Conservation (phyloP, 2,329 filamentous ascomycete genomes). For the Teratosphaeria gauchensis region DNA sequence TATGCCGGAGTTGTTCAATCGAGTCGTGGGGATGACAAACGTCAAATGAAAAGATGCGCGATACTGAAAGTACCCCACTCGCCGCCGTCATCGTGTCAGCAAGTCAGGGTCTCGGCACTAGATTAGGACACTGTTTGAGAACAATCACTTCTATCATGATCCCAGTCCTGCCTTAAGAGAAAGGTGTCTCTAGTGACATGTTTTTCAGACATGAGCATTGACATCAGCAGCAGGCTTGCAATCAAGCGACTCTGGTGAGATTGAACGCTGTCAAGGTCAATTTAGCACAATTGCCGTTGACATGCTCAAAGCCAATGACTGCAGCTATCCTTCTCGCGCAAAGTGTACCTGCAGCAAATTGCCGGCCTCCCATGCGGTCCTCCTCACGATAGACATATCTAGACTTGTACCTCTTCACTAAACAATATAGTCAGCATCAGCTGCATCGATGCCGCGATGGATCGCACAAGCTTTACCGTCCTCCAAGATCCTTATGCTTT, state of each 20-base stretch:
- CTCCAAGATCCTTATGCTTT: slow-evolving; percentile 15
- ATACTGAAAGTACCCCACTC: background rate
- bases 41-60: background rate
- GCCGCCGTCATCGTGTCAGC: no score
- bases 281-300: no score
- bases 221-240: no score
- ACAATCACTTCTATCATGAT: no score
- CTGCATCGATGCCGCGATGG: background rate
- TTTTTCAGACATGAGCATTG: no score
- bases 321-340: background rate
- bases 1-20: background rate
- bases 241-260: no score
- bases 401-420: no score
- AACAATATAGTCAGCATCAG: background rate
- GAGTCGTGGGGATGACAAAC: background rate
- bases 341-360: background rate
- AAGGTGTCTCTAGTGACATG: no score
- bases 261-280: no score
- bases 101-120: no score
- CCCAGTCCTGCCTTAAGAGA: no score
- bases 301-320: background rate
- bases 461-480: slow-evolving; percentile 6
- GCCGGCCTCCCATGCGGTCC: background rate
- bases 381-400: background rate
- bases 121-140: no score